These are phyloP conservation scores for Capsella bursapastoris DNA, from an alignment of 345 rosid species.

Conservation along the genomic window DNA sequence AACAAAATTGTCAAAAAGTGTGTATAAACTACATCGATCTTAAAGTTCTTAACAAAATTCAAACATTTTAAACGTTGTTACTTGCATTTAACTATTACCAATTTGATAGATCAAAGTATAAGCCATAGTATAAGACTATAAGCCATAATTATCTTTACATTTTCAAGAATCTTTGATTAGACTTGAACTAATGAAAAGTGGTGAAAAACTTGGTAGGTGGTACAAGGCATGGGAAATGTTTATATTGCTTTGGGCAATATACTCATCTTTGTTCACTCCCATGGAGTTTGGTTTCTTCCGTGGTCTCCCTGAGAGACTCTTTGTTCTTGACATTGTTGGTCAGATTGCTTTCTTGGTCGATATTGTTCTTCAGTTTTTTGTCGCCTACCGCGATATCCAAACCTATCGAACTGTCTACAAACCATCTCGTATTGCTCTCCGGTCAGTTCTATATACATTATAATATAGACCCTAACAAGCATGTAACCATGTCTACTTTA, in stretches of 20 bases:
- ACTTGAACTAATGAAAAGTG: not conserved
- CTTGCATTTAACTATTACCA: not conserved
- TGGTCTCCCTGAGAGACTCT: conserved; percentile 72
- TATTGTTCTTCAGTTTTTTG: conserved; percentile 65
- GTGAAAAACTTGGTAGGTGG: conserved; percentile 51
- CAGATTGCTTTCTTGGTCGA: conserved; percentile 79
- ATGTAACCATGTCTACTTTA: not conserved
- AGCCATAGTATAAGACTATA: not conserved
- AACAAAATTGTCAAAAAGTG: too few species aligned
- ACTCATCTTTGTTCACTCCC: conserved; percentile 87
- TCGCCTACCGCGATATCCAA: conserved; percentile 65
- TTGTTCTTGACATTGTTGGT: conserved; percentile 73
- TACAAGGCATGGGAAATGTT: conserved; percentile 68
- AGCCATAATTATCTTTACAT: conserved; percentile 11
- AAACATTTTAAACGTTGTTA: not conserved
- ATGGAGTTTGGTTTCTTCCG: conserved; percentile 90
- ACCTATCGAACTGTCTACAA: conserved; percentile 64
- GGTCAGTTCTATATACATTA: conserved; percentile 47
- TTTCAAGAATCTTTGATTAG: conserved; percentile 5
- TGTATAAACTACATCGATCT: conserved; percentile 17
- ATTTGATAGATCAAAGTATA: not conserved
- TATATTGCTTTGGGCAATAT: conserved; percentile 79
- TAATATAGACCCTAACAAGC: not conserved
- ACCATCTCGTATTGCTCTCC: conserved; percentile 57
- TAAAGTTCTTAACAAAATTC: too few species aligned